phyloP scores from a whole-genome alignment of 2,329 filamentous ascomycete species.

The Colletotrichum noveboracense region DNA sequence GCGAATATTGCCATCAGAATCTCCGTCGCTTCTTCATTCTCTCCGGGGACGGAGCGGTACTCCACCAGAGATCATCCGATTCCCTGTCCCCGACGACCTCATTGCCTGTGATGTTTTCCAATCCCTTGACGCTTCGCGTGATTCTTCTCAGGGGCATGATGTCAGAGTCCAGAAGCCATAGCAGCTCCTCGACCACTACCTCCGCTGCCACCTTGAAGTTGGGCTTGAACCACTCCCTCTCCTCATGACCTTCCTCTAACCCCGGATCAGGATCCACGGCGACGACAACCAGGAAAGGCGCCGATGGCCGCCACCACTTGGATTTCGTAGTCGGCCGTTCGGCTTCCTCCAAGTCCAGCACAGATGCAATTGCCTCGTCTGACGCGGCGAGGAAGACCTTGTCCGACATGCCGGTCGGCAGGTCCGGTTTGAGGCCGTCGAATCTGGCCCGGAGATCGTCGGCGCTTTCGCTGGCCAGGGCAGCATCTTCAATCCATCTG shows the following conservation, averaged over 20 bases:
- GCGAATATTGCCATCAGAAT: too few species aligned
- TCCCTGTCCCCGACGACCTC: neutral
- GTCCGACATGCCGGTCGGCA: accelerated
- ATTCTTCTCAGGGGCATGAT: neutral
- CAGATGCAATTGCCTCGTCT: accelerated
- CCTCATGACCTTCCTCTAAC: neutral
- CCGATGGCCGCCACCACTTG: neutral
- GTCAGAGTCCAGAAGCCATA: neutral
- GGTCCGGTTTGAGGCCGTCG: accelerated
- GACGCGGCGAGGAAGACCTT: neutral
- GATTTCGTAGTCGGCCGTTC: neutral
- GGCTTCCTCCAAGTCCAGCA: neutral
- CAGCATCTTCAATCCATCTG: neutral
- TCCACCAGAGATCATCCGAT: neutral
- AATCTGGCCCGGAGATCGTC: neutral
- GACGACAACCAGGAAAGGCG: neutral
- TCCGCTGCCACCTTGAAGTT: neutral
- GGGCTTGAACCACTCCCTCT: neutral
- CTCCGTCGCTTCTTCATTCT: neutral
- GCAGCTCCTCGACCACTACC: accelerated
- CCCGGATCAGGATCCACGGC: neutral
- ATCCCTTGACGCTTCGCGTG: neutral
- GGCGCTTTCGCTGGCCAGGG: neutral
- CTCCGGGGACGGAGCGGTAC: neutral
- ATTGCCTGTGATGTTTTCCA: neutral